phyloP scores from a whole-genome alignment of 805 yeast species.

The Suhomyces canberraensis region DNA sequence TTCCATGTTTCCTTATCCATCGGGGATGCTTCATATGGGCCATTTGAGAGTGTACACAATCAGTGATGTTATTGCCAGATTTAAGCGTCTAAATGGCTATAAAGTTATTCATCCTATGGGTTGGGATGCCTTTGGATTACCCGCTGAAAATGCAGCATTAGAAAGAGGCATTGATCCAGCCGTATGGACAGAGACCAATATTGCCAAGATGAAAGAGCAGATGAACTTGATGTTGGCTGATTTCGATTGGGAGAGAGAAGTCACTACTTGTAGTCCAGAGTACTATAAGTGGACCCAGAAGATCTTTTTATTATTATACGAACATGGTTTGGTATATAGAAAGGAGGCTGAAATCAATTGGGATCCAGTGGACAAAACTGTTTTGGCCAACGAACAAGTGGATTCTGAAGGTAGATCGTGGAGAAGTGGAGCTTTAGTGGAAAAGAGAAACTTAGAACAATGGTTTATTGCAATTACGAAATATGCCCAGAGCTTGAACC shows the following conservation, averaged over 20 bases:
- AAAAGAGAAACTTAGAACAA: slow-evolving; percentile 74
- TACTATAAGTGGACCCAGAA: slow-evolving; percentile 93
- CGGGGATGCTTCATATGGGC: slow-evolving; percentile 90
- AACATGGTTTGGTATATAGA: slow-evolving; percentile 81
- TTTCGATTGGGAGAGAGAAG: slow-evolving; percentile 92
- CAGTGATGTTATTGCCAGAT: slow-evolving; percentile 79
- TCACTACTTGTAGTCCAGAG: slow-evolving; percentile 80
- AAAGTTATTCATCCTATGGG: slow-evolving; percentile 95
- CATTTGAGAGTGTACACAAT: slow-evolving; percentile 92
- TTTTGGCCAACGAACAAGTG: slow-evolving; percentile 93
- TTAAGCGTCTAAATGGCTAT: slow-evolving; percentile 69
- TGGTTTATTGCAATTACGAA: slow-evolving; percentile 93
- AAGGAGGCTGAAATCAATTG: slow-evolving; percentile 89
- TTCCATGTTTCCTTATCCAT: slow-evolving; percentile 95
- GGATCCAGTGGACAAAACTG: slow-evolving; percentile 97
- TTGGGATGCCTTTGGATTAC: slow-evolving; percentile 98
- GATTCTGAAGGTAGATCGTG: slow-evolving; percentile 88
- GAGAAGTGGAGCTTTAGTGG: slow-evolving; percentile 96
- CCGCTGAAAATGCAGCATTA: slow-evolving; percentile 97
- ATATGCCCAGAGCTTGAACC: slow-evolving; percentile 63
- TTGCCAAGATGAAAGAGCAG: slow-evolving; percentile 82
- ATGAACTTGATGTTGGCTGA: slow-evolving; percentile 74
- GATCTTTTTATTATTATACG: slow-evolving; percentile 68
- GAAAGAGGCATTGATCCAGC: slow-evolving; percentile 78
- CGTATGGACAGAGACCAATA: slow-evolving; percentile 78